Conservation (phyloP, 2,329 filamentous ascomycete genomes). For the Diaporthe citriasiana region DNA sequence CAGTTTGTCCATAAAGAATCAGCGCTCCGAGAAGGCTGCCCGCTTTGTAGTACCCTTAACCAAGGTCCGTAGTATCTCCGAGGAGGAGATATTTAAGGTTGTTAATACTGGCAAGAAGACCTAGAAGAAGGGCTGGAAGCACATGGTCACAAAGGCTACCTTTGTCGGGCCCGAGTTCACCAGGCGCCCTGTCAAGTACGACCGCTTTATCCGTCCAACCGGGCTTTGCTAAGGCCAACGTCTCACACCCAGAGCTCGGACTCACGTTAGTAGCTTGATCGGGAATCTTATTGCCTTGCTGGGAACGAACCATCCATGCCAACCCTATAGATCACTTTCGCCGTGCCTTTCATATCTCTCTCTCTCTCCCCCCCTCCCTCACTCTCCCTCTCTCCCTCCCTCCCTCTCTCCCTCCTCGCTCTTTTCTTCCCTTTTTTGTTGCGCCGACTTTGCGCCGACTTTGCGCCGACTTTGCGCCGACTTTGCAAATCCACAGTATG, state of each 20-base stretch:
- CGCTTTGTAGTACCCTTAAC: conserved; percentile 93
- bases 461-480: too few species aligned
- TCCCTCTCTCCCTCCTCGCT: too few species aligned
- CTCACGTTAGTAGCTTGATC: conserved; percentile 68
- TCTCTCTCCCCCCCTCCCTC: too few species aligned
- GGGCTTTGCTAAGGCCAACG: conserved; percentile 61
- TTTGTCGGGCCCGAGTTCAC: conserved; percentile 96
- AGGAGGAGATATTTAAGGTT: conserved; percentile 93
- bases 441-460: too few species aligned
- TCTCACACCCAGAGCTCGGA: conserved; percentile 81
- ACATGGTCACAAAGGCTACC: conserved; percentile 81
- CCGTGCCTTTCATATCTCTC: too few species aligned
- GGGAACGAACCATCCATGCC: not conserved
- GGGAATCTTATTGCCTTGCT: not conserved
- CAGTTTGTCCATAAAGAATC: conserved; percentile 92
- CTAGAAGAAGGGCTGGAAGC: conserved; percentile 78
- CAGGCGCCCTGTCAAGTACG: conserved; percentile 51
- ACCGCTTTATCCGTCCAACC: conserved; percentile 67
- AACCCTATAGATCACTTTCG: not conserved
- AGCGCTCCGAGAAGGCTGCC: conserved; percentile 92
- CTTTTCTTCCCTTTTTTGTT: too few species aligned
- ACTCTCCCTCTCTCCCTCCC: too few species aligned
- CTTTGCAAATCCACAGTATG: conserved; percentile 59
- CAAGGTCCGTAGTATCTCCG: conserved; percentile 92
- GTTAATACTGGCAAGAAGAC: conserved; percentile 97